Conservation (phyloP, 768 basidiomycete species). For the Naganishia kalamii region DNA sequence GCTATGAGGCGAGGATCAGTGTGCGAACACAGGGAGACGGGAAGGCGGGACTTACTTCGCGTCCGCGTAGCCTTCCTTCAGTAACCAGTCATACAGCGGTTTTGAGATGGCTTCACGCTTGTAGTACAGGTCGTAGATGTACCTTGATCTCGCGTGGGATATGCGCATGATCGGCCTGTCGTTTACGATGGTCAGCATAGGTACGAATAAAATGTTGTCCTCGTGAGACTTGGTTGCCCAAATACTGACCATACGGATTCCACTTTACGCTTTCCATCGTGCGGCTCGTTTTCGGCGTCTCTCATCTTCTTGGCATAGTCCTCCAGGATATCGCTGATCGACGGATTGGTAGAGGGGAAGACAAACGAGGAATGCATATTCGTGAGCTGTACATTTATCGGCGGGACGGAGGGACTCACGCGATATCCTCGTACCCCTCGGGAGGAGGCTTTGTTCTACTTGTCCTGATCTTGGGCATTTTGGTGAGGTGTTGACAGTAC, state of each 20-base stretch:
- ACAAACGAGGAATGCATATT: not conserved
- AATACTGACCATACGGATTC: conserved; percentile 46
- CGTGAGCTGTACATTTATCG: conserved; percentile 15
- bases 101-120: conserved; percentile 91
- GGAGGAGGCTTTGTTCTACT: conserved; percentile 88
- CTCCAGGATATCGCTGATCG: conserved; percentile 68
- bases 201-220: not conserved
- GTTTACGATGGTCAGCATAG: not conserved
- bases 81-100: conserved; percentile 90
- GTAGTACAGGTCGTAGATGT: conserved; percentile 97
- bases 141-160: conserved; percentile 88
- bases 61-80: conserved; percentile 96
- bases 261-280: conserved; percentile 72
- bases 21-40: not conserved
- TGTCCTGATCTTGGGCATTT: conserved; percentile 85
- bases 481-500: too few relatives aligned
- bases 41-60: conserved; percentile 62
- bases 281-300: conserved; percentile 93
- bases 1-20: conserved; percentile 49
- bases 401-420: conserved; percentile 28
- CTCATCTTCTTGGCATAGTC: conserved; percentile 99
- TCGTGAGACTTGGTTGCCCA: not conserved
- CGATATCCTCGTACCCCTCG: conserved; percentile 92
- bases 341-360: not conserved
- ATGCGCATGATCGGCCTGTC: conserved; percentile 93